These are phyloP conservation scores for Wickerhamomyces sp. DNA, from an alignment of 1,139 yeast genomes.

Conservation along the genomic window DNA sequence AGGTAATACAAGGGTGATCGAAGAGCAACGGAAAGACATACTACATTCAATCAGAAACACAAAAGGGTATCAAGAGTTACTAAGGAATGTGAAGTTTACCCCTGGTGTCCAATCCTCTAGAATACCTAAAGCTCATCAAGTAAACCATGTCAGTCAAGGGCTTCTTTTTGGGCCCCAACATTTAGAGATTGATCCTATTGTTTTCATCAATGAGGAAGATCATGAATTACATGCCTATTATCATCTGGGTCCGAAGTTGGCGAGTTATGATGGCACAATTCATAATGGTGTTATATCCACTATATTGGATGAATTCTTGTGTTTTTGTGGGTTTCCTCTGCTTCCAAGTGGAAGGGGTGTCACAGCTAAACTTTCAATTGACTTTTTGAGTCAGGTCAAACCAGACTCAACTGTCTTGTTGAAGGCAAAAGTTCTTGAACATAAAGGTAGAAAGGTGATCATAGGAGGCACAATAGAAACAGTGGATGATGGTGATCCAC, in stretches of 20 bases:
- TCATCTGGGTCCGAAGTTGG: slow-evolving; percentile 63
- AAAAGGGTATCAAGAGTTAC: slow-evolving; percentile 31
- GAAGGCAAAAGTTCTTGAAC: slow-evolving; percentile 59
- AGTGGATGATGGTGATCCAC: slow-evolving; percentile 22
- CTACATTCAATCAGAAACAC: slow-evolving; percentile 33
- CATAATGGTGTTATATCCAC: slow-evolving; percentile 89
- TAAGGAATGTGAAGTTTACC: slow-evolving; percentile 26
- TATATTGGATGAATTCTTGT: slow-evolving; percentile 78
- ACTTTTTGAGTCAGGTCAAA: slow-evolving; percentile 60
- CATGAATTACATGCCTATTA: slow-evolving; percentile 56
- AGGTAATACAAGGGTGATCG: slow-evolving; percentile 22
- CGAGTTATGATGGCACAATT: slow-evolving; percentile 60
- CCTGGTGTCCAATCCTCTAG: slow-evolving; percentile 35
- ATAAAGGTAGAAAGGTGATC: slow-evolving; percentile 63
- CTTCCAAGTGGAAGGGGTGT: slow-evolving; percentile 90
- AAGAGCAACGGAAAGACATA: slow-evolving; percentile 31
- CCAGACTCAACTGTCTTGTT: slow-evolving; percentile 65
- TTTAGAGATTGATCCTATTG: slow-evolving; percentile 63
- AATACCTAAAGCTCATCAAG: slow-evolving; percentile 58
- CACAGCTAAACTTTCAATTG: slow-evolving; percentile 69
- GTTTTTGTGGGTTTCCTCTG: slow-evolving; percentile 79
- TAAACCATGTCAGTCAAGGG: slow-evolving; percentile 64
- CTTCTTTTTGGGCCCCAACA: slow-evolving; percentile 56
- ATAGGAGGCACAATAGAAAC: slow-evolving; percentile 23
- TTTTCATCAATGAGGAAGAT: slow-evolving; percentile 41